Evolutionary conservation across 129 eudicot species (phyloP).

Genomic region (Mikania micrantha): DNA sequence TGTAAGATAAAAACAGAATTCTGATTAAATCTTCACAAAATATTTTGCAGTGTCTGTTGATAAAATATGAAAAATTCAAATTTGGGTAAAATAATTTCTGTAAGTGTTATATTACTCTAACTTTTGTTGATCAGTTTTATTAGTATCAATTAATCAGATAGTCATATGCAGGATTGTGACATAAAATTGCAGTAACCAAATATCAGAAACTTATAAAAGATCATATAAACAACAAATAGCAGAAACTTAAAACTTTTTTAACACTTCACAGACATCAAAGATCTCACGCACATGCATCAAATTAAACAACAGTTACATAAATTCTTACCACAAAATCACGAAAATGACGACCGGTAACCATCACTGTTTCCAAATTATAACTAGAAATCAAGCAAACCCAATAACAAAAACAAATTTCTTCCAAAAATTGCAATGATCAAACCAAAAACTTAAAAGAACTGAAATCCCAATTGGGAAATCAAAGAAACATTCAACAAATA

Average conservation of each 20-base stretch:
- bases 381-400: too few species aligned
- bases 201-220: too few species aligned
- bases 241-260: neutral
- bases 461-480: neutral
- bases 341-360: constrained; percentile 25
- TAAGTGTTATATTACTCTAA: neutral
- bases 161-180: neutral
- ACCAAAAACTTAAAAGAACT: neutral
- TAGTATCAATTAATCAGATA: neutral
- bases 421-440: constrained; percentile 4
- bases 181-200: neutral
- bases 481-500: neutral
- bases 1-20: neutral
- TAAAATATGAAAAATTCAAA: too few species aligned
- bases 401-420: neutral
- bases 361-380: neutral
- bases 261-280: constrained; percentile 6
- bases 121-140: neutral
- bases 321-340: constrained; percentile 32
- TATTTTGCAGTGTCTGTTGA: too few species aligned
- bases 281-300: constrained; percentile 10
- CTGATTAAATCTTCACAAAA: neutral
- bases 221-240: neutral
- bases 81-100: too few species aligned
- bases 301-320: neutral